Percentiles rank a stretch among this genome's conserved stretches.
Conservation (phyloP, 73 alveolate genomes). For the Paramecium sexaurelia region DNA sequence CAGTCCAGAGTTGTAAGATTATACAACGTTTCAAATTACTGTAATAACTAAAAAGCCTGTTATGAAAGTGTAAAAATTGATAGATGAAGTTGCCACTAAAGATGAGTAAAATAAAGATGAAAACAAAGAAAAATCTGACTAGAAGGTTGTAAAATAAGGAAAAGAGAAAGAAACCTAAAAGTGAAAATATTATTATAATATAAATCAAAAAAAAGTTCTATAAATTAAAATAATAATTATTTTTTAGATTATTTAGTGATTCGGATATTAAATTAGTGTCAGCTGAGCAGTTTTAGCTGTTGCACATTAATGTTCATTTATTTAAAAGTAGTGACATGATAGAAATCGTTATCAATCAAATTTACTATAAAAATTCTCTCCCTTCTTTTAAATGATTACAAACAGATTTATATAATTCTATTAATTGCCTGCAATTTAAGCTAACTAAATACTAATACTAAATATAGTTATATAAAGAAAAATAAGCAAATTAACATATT, state of each 20-base stretch:
- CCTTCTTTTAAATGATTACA: too few relatives aligned
- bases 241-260: not conserved
- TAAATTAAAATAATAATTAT: not conserved
- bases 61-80: not conserved
- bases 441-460: not conserved
- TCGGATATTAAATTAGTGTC: not conserved
- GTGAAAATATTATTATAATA: not conserved
- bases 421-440: constrained; percentile 3
- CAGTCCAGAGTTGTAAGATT: constrained; percentile 37
- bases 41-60: constrained; percentile 35
- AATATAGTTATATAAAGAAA: not conserved
- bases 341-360: too few relatives aligned
- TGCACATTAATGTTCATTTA: not conserved
- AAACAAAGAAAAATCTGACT: not conserved
- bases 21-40: not conserved
- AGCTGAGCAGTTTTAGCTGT: constrained; percentile 3
- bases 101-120: constrained; percentile 1
- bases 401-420: too few relatives aligned
- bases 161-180: not conserved
- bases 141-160: not conserved
- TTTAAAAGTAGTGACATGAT: not conserved
- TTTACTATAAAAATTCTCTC: too few relatives aligned
- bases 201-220: not conserved
- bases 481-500: not conserved
- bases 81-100: constrained; percentile 16